Evolutionary conservation across 192 early-diverging fungal species (phyloP).

Genomic region (Allomyces arbusculus): DNA sequence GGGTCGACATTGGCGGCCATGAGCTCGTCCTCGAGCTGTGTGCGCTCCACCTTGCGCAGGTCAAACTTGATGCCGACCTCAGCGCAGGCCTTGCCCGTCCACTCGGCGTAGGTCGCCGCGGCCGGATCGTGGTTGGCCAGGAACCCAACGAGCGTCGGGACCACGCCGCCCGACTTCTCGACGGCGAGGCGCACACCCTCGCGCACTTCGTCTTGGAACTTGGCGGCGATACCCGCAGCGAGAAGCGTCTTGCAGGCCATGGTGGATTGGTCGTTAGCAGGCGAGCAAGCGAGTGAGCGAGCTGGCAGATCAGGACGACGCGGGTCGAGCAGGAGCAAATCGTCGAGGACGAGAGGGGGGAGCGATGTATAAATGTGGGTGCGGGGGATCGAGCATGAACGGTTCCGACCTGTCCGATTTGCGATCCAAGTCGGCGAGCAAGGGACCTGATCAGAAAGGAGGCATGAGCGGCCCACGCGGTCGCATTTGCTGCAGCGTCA

Average conservation of each 20-base stretch:
- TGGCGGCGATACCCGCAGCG: conserved; percentile 23
- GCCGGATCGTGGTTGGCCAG: conserved; percentile 89
- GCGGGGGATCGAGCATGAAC: too few species aligned
- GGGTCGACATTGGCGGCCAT: conserved; percentile 73
- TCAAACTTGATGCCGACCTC: conserved; percentile 84
- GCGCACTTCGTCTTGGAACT: conserved; percentile 5
- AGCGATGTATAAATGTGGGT: too few species aligned
- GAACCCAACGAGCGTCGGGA: conserved; percentile 73
- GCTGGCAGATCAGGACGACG: too few species aligned
- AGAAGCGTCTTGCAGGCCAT: conserved; percentile 33
- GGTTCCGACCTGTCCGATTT: too few species aligned
- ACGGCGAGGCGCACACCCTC: neutral
- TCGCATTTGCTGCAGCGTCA: too few species aligned
- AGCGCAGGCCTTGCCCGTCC: conserved; percentile 79
- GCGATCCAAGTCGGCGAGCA: too few species aligned
- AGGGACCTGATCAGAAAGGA: too few species aligned
- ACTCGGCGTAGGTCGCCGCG: conserved; percentile 80
- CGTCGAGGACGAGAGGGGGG: too few species aligned
- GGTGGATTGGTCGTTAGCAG: neutral
- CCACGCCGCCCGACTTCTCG: conserved; percentile 12
- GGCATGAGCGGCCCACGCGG: too few species aligned
- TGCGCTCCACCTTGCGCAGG: conserved; percentile 57
- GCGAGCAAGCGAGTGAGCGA: too few species aligned
- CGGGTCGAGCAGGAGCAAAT: too few species aligned
- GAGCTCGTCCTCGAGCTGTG: conserved; percentile 66